Base-by-base conservation (phyloP, 495 filamentous ascomycete species). In the Penicillium paxilli region DNA sequence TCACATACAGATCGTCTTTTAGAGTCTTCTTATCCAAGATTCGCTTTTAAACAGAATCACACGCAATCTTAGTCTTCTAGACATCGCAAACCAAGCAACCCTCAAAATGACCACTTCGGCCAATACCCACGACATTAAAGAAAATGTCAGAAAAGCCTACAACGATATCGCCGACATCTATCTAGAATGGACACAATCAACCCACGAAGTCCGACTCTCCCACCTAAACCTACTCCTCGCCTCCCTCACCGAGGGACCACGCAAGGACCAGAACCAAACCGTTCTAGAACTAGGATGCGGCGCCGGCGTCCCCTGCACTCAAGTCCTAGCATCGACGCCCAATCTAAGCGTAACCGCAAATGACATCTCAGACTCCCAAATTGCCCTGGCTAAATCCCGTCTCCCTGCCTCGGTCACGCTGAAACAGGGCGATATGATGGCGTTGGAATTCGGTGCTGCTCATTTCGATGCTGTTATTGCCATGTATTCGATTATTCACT, bases 401-500 rank as follows among this genome's bases (percentile, higher is more conserved):
- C 60, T 73, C 0, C 58, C 55, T 14, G 7, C 42, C 4, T 51
- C 44, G 1, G 57, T 8, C 10, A 24, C 20, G 4, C 54, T 73
- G 1, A 52, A 70, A 14, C 44, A 70, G 19, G 69, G 66, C 1
- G 76, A 80, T 49, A 80, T 80, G 76, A 66, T 69, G 55, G 55
- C 51, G 0, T 54, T 80, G 0, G 9, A 57, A 7, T 75, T 79
- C 56, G 22, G 35, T 0, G 38, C 42, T 0, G 59, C 22, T 22
- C 50, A 51, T 3, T 73, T 79, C 48, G 60, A 71, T 47, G 75
- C 74, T 1, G 74, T 79, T 1, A 30, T 76, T 10, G 72, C 53
- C 0, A 65, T 80, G 52, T 78, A 76, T 47, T 70, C 72, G 4
- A 63, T 79, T 26, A 68, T 79, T 44, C 78, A 80, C 54, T 62